Percentiles rank a stretch among this genome's conserved stretches.
Conservation (phyloP, 2,329 filamentous ascomycete species). For the Claviceps fusiformis region DNA sequence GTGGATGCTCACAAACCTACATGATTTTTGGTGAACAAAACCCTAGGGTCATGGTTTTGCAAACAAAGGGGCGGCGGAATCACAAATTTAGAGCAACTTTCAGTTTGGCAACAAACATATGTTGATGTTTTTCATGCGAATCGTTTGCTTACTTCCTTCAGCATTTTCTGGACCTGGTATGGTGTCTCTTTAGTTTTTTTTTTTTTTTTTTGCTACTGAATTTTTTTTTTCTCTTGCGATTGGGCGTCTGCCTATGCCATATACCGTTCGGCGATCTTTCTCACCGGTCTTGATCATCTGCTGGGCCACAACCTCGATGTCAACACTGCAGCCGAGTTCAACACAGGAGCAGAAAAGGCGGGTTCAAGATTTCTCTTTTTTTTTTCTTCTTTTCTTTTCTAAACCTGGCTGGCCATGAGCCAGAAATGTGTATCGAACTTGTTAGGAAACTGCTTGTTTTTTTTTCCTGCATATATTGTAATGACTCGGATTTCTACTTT, state of each 20-base stretch:
- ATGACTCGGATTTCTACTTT: neutral
- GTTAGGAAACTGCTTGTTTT: neutral
- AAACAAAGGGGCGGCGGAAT: slow-evolving; percentile 2
- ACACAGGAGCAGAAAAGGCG: neutral
- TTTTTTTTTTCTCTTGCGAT: neutral
- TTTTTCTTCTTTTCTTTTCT: too few relatives aligned
- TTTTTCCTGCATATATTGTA: too few relatives aligned
- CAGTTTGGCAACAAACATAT: slow-evolving; percentile 11
- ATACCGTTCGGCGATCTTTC: too few relatives aligned
- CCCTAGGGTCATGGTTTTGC: slow-evolving; percentile 1
- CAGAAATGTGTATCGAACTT: too few relatives aligned
- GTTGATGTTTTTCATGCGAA: neutral
- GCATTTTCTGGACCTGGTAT: neutral
- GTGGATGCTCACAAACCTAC: slow-evolving; percentile 1
- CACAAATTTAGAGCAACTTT: slow-evolving; percentile 6
- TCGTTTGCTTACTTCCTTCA: neutral
- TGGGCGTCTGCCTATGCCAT: too few relatives aligned
- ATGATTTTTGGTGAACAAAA: slow-evolving; percentile 2
- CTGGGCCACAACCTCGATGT: too few relatives aligned
- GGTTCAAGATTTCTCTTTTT: too few relatives aligned
- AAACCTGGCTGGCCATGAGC: too few relatives aligned
- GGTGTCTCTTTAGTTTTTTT: too few relatives aligned
- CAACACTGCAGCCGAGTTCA: too few relatives aligned
- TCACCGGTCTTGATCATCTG: too few relatives aligned
- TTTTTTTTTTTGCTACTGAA: neutral